These are phyloP conservation scores for Diaporthe batatas DNA, from an alignment of 2,329 filamentous ascomycete genomes.

Conservation along the genomic window DNA sequence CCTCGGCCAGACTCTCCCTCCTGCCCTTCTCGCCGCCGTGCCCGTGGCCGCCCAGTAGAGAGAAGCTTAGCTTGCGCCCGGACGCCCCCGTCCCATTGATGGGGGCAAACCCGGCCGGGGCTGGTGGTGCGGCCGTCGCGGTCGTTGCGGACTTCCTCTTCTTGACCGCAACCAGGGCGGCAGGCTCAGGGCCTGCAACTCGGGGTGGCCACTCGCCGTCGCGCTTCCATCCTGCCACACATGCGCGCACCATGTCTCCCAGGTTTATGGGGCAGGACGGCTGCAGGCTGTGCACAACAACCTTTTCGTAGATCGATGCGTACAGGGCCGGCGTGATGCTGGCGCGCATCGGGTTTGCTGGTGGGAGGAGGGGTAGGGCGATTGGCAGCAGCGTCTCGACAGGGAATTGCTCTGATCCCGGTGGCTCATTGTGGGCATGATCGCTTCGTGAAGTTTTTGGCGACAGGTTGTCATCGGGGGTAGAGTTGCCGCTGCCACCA, in stretches of 20 bases:
- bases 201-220: constrained; percentile 93
- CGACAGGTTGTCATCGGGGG: constrained; percentile 40
- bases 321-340: constrained; percentile 82
- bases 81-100: constrained; percentile 10
- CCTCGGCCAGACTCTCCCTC: constrained; percentile 39
- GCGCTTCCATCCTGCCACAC: constrained; percentile 92
- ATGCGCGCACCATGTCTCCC: constrained; percentile 80
- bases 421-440: constrained; percentile 28
- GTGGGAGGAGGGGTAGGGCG: constrained; percentile 78
- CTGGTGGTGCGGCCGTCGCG: constrained; percentile 43
- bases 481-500: constrained; percentile 39
- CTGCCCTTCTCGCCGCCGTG: constrained; percentile 39
- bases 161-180: constrained; percentile 53
- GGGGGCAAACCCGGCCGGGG: constrained; percentile 6
- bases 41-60: constrained; percentile 42
- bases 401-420: constrained; percentile 55
- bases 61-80: constrained; percentile 46
- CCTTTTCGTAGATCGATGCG: constrained; percentile 88
- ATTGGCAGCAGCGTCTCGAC: constrained; percentile 78
- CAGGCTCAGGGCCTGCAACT: constrained; percentile 61
- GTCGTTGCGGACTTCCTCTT: constrained; percentile 54
- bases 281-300: constrained; percentile 82
- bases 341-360: constrained; percentile 80
- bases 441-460: constrained; percentile 43
- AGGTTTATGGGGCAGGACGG: constrained; percentile 92